Evolutionary conservation across 148 eudicot genomes (phyloP).

Genomic region (Vaccinium darrowii): DNA sequence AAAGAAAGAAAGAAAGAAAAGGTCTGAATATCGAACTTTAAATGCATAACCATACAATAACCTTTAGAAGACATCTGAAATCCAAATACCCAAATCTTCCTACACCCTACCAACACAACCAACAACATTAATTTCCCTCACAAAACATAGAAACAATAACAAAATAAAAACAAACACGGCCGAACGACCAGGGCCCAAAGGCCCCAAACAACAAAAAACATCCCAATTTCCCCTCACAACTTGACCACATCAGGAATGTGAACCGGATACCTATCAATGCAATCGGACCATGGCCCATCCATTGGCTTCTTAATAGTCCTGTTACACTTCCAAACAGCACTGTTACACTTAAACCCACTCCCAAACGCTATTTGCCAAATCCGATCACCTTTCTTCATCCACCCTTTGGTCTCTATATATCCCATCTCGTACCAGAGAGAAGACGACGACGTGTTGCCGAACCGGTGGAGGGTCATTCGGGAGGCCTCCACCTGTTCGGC

Average conservation of each 20-base stretch:
- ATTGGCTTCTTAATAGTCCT: constrained; percentile 6
- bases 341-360: constrained; percentile 28
- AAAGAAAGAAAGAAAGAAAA: no score
- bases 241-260: constrained; percentile 16
- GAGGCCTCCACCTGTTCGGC: constrained; percentile 27
- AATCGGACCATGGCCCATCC: constrained; percentile 24
- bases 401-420: constrained; percentile 27
- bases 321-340: constrained; percentile 22
- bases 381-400: constrained; percentile 29
- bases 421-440: constrained; percentile 30
- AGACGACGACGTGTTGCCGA: constrained; percentile 28
- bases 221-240: neutral
- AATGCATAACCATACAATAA: neutral
- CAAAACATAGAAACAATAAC: neutral
- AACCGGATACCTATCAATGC: constrained; percentile 25
- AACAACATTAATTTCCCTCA: neutral
- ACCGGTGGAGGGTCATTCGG: constrained; percentile 25
- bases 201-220: neutral
- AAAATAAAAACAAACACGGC: neutral
- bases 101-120: neutral
- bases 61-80: neutral
- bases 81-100: neutral
- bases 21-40: neutral
- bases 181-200: neutral
- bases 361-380: constrained; percentile 28